These are phyloP conservation scores for Liquidambar formosana DNA, from an alignment of 164 flowering plant species.

Conservation along the genomic window DNA sequence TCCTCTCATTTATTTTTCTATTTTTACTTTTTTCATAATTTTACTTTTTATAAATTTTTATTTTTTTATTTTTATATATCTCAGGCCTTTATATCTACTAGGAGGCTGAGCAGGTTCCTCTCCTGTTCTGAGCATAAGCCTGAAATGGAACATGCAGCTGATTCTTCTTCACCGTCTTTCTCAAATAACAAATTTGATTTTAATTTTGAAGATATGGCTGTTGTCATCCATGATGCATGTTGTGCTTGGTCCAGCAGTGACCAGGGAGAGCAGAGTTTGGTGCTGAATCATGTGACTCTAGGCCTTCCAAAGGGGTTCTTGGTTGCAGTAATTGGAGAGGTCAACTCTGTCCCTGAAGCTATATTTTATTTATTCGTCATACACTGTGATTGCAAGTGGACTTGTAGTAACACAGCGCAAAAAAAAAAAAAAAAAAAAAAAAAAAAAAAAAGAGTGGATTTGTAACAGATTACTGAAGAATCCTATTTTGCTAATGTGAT, in stretches of 20 bases:
- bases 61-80: neutral
- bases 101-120: conserved; percentile 76
- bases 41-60: too few species aligned
- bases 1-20: neutral
- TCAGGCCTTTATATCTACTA: conserved; percentile 81
- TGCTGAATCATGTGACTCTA: conserved; percentile 53
- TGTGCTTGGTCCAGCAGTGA: conserved; percentile 71
- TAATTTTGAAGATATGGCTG: conserved; percentile 40
- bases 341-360: conserved; percentile 17
- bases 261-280: conserved; percentile 27
- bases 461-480: neutral
- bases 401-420: too few species aligned
- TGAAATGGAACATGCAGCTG: conserved; percentile 13
- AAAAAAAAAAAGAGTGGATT: too few species aligned
- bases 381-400: neutral
- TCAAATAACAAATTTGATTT: conserved; percentile 18
- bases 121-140: conserved; percentile 42
- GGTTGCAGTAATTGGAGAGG: conserved; percentile 90
- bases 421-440: too few species aligned
- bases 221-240: conserved; percentile 55
- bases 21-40: too few species aligned
- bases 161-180: conserved; percentile 19
- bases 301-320: conserved; percentile 64
- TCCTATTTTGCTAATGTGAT: neutral
- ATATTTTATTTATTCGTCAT: conserved; percentile 6